phyloP scores from a whole-genome alignment of 495 filamentous ascomycete genomes.

The Cryomyces antarcticus region DNA sequence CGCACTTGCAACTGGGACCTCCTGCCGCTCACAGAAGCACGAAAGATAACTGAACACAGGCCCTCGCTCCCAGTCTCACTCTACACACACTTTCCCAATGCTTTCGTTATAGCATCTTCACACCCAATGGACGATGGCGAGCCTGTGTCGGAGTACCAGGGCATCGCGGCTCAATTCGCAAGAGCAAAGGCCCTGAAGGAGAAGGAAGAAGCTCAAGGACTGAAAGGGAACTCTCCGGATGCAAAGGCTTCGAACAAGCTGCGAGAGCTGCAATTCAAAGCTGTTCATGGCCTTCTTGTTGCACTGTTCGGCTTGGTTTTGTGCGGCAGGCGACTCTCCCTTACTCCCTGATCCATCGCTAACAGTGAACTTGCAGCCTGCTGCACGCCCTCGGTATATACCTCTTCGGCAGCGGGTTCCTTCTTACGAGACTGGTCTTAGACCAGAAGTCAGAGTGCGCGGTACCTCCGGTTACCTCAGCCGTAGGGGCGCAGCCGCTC shows the following conservation, averaged over 20 bases:
- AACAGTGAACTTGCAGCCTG: slow-evolving; percentile 22
- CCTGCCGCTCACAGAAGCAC: no score
- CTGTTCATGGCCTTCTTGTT: slow-evolving; percentile 28
- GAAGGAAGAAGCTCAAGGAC: slow-evolving; percentile 12
- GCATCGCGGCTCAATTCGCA: slow-evolving; percentile 19
- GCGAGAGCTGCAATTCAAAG: slow-evolving; percentile 30
- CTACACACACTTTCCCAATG: no score
- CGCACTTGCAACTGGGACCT: no score
- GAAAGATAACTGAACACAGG: no score
- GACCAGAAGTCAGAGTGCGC: slow-evolving; percentile 72
- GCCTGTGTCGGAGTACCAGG: slow-evolving; percentile 14
- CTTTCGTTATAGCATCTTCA: no score
- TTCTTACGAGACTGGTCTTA: slow-evolving; percentile 78
- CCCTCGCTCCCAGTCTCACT: no score
- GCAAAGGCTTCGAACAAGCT: slow-evolving; percentile 15
- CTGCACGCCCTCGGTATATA: slow-evolving; percentile 68
- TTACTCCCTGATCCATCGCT: slow-evolving; percentile 1
- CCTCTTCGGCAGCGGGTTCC: slow-evolving; percentile 91
- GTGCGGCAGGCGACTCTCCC: slow-evolving; percentile 4
- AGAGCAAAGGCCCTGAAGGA: slow-evolving; percentile 16
- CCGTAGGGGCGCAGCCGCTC: slow-evolving; percentile 20
- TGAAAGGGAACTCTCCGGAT: slow-evolving; percentile 5
- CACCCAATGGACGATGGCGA: slow-evolving; percentile 12
- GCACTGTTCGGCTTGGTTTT: slow-evolving; percentile 30
- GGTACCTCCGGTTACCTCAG: slow-evolving; percentile 39